Conservation (phyloP, 2,329 filamentous ascomycete genomes). For the Cryphonectria nitschkei region DNA sequence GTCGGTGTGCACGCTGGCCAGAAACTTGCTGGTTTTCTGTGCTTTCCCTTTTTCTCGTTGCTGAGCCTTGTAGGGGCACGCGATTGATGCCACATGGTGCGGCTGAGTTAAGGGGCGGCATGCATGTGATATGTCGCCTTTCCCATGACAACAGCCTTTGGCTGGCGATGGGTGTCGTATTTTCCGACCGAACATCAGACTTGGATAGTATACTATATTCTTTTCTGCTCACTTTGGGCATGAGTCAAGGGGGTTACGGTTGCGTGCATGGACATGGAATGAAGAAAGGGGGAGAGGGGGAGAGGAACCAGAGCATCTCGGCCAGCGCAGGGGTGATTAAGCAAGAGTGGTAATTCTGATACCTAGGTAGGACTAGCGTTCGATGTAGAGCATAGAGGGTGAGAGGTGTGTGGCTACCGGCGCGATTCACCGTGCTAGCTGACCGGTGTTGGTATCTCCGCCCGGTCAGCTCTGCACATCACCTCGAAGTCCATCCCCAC, state of each 20-base stretch:
- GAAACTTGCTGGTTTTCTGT: too few species aligned
- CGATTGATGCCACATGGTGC: slow-evolving; percentile 8
- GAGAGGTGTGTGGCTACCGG: neutral
- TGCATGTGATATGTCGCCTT: neutral
- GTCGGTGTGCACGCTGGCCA: neutral
- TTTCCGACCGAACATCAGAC: neutral
- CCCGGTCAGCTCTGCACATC: neutral
- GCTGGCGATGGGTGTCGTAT: neutral
- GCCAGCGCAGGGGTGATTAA: neutral
- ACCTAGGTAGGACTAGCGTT: neutral
- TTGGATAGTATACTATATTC: neutral
- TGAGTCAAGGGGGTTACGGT: neutral
- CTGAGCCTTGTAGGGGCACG: too few species aligned
- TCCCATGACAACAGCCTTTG: neutral
- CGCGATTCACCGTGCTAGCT: too few species aligned
- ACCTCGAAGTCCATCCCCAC: neutral
- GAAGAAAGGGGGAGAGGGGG: neutral
- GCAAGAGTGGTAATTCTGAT: neutral
- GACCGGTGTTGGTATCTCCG: neutral
- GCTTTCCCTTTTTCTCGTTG: too few species aligned
- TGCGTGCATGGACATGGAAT: neutral
- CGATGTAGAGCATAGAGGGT: neutral
- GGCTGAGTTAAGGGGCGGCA: neutral
- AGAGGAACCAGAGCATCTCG: too few species aligned
- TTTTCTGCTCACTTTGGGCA: neutral